These are phyloP conservation scores for Farysia itapuensis DNA, from an alignment of 1,284 basidiomycete species.

Conservation along the genomic window DNA sequence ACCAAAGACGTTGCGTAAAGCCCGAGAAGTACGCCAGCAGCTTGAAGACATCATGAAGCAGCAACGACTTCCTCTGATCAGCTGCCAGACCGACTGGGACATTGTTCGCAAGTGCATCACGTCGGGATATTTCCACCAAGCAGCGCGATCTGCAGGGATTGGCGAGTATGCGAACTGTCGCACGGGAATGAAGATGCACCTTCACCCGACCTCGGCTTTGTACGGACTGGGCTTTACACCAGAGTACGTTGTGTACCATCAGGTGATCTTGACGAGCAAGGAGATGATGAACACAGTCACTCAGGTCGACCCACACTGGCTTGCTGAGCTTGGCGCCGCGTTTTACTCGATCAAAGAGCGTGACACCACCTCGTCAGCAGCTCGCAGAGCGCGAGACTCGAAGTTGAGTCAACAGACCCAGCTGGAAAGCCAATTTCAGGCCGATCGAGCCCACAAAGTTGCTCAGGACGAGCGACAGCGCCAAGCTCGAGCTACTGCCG, in stretches of 20 bases:
- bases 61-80: conserved; percentile 88
- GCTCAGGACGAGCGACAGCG: conserved; percentile 5
- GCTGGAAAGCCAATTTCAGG: conserved; percentile 66
- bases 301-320: conserved; percentile 58
- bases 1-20: conserved; percentile 91
- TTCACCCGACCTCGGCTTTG: conserved; percentile 93
- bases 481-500: background rate
- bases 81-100: conserved; percentile 93
- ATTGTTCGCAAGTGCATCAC: conserved; percentile 94
- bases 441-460: conserved; percentile 22
- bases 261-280: conserved; percentile 62
- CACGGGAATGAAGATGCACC: conserved; percentile 79
- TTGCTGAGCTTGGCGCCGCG: conserved; percentile 68
- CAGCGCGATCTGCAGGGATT: conserved; percentile 94
- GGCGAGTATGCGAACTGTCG: conserved; percentile 98
- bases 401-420: conserved; percentile 88
- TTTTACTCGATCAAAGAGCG: conserved; percentile 92
- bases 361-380: conserved; percentile 68
- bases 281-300: conserved; percentile 56
- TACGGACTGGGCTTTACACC: conserved; percentile 97
- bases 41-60: conserved; percentile 98
- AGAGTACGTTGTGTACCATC: conserved; percentile 94
- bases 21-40: conserved; percentile 91
- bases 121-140: conserved; percentile 98
- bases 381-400: conserved; percentile 68